phyloP scores from a whole-genome alignment of 176 grass and related monocot species.

The Cenchrus purpureus region DNA sequence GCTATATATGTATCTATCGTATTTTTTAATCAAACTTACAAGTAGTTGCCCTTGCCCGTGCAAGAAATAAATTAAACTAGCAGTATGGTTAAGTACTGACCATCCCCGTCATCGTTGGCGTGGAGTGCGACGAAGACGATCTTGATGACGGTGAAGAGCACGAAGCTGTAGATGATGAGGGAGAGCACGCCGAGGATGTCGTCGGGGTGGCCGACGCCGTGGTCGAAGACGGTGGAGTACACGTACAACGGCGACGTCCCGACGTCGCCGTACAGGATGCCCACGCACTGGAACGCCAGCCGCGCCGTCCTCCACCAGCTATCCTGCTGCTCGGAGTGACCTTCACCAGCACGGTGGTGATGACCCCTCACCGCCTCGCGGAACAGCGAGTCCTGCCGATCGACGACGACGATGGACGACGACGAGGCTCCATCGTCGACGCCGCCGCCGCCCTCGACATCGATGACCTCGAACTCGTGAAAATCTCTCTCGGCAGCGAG shows the following conservation, averaged over 20 bases:
- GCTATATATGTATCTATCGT: no score
- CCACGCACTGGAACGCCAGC: constrained; percentile 59
- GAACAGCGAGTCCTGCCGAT: constrained; percentile 41
- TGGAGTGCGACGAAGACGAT: constrained; percentile 47
- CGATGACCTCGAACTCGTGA: not conserved
- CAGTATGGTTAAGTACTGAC: constrained; percentile 9
- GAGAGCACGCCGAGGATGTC: constrained; percentile 57
- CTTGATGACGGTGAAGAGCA: constrained; percentile 51
- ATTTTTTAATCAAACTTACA: not conserved
- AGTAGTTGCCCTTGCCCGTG: no score
- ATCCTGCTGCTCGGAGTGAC: constrained; percentile 1
- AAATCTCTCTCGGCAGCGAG: not conserved
- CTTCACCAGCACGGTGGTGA: not conserved
- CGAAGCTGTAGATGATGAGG: constrained; percentile 54
- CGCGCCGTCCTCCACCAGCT: constrained; percentile 35
- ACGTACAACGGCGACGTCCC: constrained; percentile 60
- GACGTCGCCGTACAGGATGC: constrained; percentile 55
- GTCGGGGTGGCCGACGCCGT: constrained; percentile 19
- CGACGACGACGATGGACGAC: not conserved
- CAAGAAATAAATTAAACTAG: no score
- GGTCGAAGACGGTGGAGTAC: constrained; percentile 40
- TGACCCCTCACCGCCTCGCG: constrained; percentile 12
- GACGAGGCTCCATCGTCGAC: not conserved
- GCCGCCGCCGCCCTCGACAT: constrained; percentile 13
- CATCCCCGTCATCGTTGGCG: constrained; percentile 58